phyloP scores from a whole-genome alignment of 495 filamentous ascomycete genomes.

The Penicillium fimorum region DNA sequence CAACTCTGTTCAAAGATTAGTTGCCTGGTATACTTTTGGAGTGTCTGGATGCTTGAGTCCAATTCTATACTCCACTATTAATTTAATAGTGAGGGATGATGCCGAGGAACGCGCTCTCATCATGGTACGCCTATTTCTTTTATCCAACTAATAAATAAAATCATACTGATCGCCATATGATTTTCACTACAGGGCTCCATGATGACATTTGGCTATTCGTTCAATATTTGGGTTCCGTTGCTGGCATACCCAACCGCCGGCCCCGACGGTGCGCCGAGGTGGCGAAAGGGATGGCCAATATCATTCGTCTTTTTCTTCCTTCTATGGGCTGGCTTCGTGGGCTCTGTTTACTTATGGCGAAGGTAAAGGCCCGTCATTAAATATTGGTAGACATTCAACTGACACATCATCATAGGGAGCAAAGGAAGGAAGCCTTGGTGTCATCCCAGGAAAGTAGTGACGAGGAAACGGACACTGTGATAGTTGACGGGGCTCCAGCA shows the following conservation, averaged over 20 bases:
- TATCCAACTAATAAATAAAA: not conserved
- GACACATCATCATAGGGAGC: slow-evolving; percentile 11
- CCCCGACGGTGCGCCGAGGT: slow-evolving; percentile 43
- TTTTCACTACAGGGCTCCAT: slow-evolving; percentile 36
- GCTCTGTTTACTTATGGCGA: slow-evolving; percentile 34
- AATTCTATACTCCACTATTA: slow-evolving; percentile 47
- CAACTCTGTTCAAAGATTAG: slow-evolving; percentile 28
- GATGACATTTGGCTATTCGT: slow-evolving; percentile 52
- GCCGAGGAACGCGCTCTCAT: slow-evolving; percentile 49
- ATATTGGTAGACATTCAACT: not conserved
- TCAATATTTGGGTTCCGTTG: slow-evolving; percentile 48
- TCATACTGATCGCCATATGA: slow-evolving; percentile 3
- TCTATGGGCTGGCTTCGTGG: slow-evolving; percentile 43
- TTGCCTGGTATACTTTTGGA: slow-evolving; percentile 48
- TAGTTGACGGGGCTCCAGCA: slow-evolving; percentile 1
- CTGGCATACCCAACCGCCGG: slow-evolving; percentile 44
- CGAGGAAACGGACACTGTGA: slow-evolving; percentile 15
- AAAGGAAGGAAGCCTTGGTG: slow-evolving; percentile 6
- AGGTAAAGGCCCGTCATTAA: slow-evolving; percentile 22
- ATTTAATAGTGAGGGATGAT: slow-evolving; percentile 46
- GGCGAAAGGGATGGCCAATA: slow-evolving; percentile 46
- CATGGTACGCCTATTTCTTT: slow-evolving; percentile 27
- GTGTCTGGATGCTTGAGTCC: slow-evolving; percentile 42
- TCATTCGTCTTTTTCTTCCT: slow-evolving; percentile 41
- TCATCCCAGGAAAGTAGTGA: slow-evolving; percentile 14